Base-by-base conservation (phyloP, 441 rosid genomes). In the Flueggea neowawraea region DNA sequence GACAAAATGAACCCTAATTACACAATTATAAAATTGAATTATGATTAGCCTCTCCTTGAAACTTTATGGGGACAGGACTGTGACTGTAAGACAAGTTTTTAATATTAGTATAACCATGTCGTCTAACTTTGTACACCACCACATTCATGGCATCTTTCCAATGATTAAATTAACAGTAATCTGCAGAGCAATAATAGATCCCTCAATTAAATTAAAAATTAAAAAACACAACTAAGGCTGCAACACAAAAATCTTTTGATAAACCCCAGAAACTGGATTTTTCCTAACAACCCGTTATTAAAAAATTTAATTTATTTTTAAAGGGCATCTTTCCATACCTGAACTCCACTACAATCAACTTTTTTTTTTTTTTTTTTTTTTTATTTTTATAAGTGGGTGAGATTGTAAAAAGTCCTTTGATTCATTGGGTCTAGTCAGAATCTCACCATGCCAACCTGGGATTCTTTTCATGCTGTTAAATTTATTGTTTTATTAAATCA, bases 391-490 rank as follows among this genome's bases (percentile, higher is more conserved):
- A 15, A 55, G 71, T 56, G 22, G 61, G 55, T 64, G 62, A 61
- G 66, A 69, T 58, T 49, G 61, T 55, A 78, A 67, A 10, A 47
- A 73, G 69, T 64, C 61, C 63, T 36, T 50, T 66, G 74, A 67
- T 80, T 77, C 78, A 79, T 55, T 69, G 85, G 75, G 76, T 68
- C 80, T 76, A 67, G 85, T 78, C 86, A 82, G 82, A 82, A 73
- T 80, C 81, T 78, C 84, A 67, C 78, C 79, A 61, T 69, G 77
- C 88, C 85, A 84, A 78, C 86, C 80, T 82, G 81, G 78, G 85
- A 79, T 81, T 75, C 86, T 76, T 73, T 81, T 61, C 16, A 65
- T 69, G 65, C 59, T 64, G 4, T 15, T 69, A 52, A 55, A 22
- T 59, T 57, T 67, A 33, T 16, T 39, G 31, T 58, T 49, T 48